A percentile compares a stretch with the other conserved stretches of the same genome.
phyloP scores from a whole-genome alignment of 176 grass and related monocot species.

The Oryza australiensis region DNA sequence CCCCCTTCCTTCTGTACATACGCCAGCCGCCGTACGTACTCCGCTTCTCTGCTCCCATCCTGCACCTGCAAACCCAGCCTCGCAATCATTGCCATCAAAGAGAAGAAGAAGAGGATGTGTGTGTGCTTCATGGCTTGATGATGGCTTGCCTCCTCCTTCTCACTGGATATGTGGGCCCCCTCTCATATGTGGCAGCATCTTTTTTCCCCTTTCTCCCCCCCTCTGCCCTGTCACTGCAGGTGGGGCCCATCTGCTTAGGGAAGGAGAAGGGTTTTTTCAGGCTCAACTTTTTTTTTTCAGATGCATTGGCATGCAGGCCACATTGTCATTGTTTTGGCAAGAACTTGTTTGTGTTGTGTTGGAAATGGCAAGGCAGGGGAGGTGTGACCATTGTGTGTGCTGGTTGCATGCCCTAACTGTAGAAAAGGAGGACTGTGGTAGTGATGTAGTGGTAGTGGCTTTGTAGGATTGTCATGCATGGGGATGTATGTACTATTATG shows the following conservation, averaged over 20 bases:
- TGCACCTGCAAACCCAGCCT: not conserved
- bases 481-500: not conserved
- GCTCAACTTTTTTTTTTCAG: not conserved
- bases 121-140: not conserved
- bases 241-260: not conserved
- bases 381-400: not conserved
- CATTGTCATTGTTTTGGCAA: not conserved
- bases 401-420: slow-evolving; percentile 18
- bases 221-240: not conserved
- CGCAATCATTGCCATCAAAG: slow-evolving; percentile 35
- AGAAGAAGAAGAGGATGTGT: not conserved
- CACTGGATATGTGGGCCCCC: not conserved
- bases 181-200: not conserved
- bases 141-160: not conserved
- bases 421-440: not conserved
- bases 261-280: not conserved
- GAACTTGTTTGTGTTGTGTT: not conserved
- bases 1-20: slow-evolving; percentile 10
- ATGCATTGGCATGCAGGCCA: not conserved
- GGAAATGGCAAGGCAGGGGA: not conserved
- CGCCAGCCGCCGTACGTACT: slow-evolving; percentile 18
- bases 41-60: not conserved
- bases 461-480: not conserved
- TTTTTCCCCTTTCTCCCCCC: not conserved
- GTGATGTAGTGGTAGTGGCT: not conserved